Evolutionary conservation across 805 yeast species (phyloP).

Genomic region (Zygosaccharomyces siamensis): DNA sequence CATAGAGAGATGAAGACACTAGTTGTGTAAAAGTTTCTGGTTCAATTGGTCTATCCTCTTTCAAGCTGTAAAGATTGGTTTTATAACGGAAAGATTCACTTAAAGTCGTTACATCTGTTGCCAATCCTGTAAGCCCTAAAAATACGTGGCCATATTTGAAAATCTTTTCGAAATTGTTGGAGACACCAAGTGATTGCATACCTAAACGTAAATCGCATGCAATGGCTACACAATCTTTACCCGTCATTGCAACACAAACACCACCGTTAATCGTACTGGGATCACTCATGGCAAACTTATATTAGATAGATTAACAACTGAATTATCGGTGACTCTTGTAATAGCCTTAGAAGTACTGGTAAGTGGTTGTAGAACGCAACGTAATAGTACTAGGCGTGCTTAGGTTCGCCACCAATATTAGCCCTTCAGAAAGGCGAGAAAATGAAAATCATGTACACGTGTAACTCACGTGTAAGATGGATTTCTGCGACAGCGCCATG

Average conservation of each 20-base stretch:
- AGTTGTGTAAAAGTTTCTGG: constrained; percentile 92
- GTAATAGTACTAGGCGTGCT: not conserved
- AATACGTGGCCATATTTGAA: constrained; percentile 82
- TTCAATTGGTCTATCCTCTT: constrained; percentile 88
- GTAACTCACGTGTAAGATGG: not conserved
- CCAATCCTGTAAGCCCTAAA: constrained; percentile 91
- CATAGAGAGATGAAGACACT: constrained; percentile 84
- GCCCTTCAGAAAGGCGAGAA: not conserved
- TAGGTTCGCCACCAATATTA: constrained; percentile 8
- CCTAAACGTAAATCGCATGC: constrained; percentile 95
- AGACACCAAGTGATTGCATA: constrained; percentile 83
- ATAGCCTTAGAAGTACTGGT: not conserved
- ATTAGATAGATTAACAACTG: not conserved
- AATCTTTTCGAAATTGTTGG: constrained; percentile 90
- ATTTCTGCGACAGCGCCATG: not conserved
- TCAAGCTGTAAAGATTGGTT: constrained; percentile 80
- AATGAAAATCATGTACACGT: not conserved
- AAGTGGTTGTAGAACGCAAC: not conserved
- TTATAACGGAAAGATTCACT: constrained; percentile 76
- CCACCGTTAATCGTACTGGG: constrained; percentile 87
- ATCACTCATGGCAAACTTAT: constrained; percentile 50
- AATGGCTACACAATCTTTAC: constrained; percentile 96
- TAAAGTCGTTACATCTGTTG: constrained; percentile 87
- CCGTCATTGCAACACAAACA: constrained; percentile 96
- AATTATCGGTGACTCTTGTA: not conserved